Base-by-base conservation (phyloP, 176 grass and related monocot genomes). In the Saccharum officinarum region DNA sequence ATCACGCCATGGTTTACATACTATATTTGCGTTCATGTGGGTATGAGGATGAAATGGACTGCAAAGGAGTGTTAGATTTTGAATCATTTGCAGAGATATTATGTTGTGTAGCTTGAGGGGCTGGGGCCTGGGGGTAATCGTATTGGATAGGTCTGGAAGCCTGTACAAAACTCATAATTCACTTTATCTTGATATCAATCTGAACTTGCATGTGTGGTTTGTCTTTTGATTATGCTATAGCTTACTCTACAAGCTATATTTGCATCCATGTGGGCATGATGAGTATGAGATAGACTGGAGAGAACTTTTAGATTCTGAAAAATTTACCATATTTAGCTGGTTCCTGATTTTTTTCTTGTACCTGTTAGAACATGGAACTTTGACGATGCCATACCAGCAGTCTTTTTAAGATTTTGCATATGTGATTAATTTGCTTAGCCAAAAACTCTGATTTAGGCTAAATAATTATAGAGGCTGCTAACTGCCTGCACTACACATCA, bases 381-480 rank as follows among this genome's bases (percentile, higher is more conserved):
- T 54, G 13, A 59, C 23, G 54, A 36, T 66, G 54, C 31, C 12
- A 5, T 59, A 46, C 77, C 28, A 71, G 20, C 55, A 46, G 15
- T 79, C 37, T 76, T 63, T 62, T 63, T 50, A 80, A 80, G 40
- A 33, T 65, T 49, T 64, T 10, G 30, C 40, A 65, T n/a, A n/a
- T 44, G 5, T 25, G 20, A 28, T 40, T 30, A 34, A 50, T 86
- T 80, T 73, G 3, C 67, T 73, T 85, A 22, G 36, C 61, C 18
- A 41, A 66, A 50, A 52, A 37, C 25, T 18, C 18, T 85, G 17
- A 63, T 63, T 76, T 89, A 61, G 37, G 33, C 67, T 38, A 85
- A 59, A 75, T 74, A 65, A 10, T 75, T 73, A 13, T 47, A 74
- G 17, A 75, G 59, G 49, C 75, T 87, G 22, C 76, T 91, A 82